Base-by-base conservation (phyloP, 2,329 filamentous ascomycete species). In the Metarhizium brunneum region DNA sequence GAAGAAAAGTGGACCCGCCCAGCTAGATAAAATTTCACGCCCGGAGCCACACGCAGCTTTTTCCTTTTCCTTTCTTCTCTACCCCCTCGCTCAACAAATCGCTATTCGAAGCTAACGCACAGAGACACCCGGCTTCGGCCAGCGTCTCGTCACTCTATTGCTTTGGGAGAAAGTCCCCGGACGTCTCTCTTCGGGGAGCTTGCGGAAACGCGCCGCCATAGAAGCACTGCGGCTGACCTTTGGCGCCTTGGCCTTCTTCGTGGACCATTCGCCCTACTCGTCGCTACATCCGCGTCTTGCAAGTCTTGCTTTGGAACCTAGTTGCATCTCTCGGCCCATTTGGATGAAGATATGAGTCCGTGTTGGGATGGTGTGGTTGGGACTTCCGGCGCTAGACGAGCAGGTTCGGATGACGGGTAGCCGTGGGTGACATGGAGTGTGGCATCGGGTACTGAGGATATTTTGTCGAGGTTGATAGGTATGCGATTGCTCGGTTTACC, bases 161-260 rank as follows among this genome's bases (percentile, higher is more conserved):
- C 92, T 96, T 96, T 94, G 91, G 92, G 92, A 96, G 92, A 97
- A 97, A 97, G 92, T 97, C 92, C 92, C 92, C 92, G 92, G 92
- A 96, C 92, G 81, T 80, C 80, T 76, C 72, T 65, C 18, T 68
- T 69, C 62, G 56, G 61, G 64, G 67, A 68, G 67, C 66, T 67
- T 82, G 92, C 90, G 90, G 90, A 95, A 95, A 96, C 89, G 90
- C 92, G 90, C 90, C 92, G 92, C 91, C 92, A 95, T 92, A 96
- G 86, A 95, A 95, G 92, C 91, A 91, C 81, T 78, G 91, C 89
- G 90, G 90, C 87, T 92, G 75, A 90, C 83, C 84, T 84, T 79
- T 78, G 81, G 56, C 78, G 75, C 76, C 76, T 76, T 76, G 76
- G 75, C 75, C 75, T 73, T 75, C 73, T 71, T 68, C 51, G 51